Evolutionary conservation across 2,329 filamentous ascomycete genomes (phyloP), one percentile per base, ranked within the genome.

Genomic region (Xylariales sp.): DNA sequence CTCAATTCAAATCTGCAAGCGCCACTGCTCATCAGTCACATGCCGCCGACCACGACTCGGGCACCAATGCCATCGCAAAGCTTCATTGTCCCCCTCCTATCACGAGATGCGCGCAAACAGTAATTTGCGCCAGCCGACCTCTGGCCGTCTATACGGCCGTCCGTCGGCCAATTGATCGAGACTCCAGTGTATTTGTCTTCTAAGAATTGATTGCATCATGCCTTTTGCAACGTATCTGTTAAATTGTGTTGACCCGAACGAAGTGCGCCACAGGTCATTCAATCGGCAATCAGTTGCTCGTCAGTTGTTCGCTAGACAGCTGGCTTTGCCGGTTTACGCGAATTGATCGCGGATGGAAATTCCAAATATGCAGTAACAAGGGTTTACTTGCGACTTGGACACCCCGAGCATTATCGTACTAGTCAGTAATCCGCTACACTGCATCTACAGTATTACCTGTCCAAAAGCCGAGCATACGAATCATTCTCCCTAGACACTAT

Each of bases 21-120:
- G 69, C 69, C 66, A 67, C 63, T 64, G 52, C 54, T 63, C 61
- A 57, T 56, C 64, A 57, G 66, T 70, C 69, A 70, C 69, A 70
- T 70, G 69, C 57, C 66, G 56, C 63, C 41, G 56, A 45, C 60
- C 61, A 67, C 63, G 61, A 64, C 66, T 65, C 57, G 55, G 56
- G 48, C 58, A 66, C 68, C 68, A 70, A 69, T 70, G 60, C 63
- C 60, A 57, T 56, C 45, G 46, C 68, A 61, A 12, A 65, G 57
- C 48, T 28, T 59, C 49, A 45, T 57, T 59, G n/a, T 34, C 46
- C 41, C 52, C 57, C 46, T 62, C 41, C 48, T 52, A 57, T 67
- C 64, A 64, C 62, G 60, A 52, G 65, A 69, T 56, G 41, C 34
- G 23, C 66, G 59, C 54, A 57, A 69, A 61, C 59, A 65, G 55